These are phyloP conservation scores for Diaporthe longicolla DNA, from an alignment of 2,329 filamentous ascomycete genomes.

Conservation along the genomic window DNA sequence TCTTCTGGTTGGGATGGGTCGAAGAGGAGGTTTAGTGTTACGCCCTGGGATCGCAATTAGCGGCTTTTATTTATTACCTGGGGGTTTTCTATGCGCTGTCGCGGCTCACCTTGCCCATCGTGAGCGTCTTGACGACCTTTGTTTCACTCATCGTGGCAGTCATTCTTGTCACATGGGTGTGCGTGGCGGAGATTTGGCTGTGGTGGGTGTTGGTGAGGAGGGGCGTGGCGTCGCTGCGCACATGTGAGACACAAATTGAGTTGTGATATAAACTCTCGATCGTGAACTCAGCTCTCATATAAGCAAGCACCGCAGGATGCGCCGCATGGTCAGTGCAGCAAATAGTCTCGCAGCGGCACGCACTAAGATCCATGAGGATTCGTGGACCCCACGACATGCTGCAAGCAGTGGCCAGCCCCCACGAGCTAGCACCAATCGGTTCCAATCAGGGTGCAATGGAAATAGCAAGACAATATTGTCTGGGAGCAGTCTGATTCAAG, in stretches of 20 bases:
- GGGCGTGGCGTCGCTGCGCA: fast-evolving
- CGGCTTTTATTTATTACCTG: fast-evolving
- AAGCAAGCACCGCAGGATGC: background rate
- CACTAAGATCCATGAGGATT: slow-evolving; percentile 2
- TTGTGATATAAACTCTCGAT: background rate
- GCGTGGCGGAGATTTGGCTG: background rate
- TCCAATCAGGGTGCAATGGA: background rate
- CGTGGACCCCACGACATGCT: background rate
- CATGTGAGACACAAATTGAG: background rate
- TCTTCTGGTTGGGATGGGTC: slow-evolving; percentile 4
- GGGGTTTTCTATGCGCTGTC: too few species aligned
- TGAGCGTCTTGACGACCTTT: slow-evolving; percentile 17
- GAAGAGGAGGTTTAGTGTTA: slow-evolving; percentile 11
- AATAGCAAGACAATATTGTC: background rate
- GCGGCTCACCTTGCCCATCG: slow-evolving; percentile 32
- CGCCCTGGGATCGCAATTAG: background rate
- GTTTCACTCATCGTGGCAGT: slow-evolving; percentile 7
- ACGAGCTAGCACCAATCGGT: background rate
- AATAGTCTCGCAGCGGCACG: background rate
- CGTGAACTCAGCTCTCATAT: background rate
- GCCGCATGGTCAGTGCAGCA: too few species aligned
- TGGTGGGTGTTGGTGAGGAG: too few species aligned
- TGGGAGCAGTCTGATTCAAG: background rate
- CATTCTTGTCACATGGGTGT: background rate
- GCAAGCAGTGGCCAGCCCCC: background rate